A percentile compares a stretch with the other conserved stretches of the same genome.
phyloP scores from a whole-genome alignment of 331 rosid species.

The Malus hybrid region DNA sequence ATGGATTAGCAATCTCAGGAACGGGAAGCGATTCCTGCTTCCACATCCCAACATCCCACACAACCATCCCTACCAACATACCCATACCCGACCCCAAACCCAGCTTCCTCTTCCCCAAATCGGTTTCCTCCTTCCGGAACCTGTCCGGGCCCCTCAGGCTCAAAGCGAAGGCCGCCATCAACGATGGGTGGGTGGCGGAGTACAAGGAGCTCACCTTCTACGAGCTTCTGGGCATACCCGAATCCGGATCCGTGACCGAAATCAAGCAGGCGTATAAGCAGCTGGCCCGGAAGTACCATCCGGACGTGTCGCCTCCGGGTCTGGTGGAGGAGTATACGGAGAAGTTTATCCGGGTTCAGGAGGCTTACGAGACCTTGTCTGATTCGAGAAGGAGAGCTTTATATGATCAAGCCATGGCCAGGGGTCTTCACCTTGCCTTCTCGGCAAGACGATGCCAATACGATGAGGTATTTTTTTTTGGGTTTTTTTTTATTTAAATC shows the following conservation, averaged over 20 bases:
- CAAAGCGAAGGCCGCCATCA: slow-evolving; percentile 23
- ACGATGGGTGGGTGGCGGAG: slow-evolving; percentile 20
- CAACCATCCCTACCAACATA: neutral
- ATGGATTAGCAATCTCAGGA: slow-evolving; percentile 16
- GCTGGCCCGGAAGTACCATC: slow-evolving; percentile 77
- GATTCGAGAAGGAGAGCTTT: slow-evolving; percentile 57
- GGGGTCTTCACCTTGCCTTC: slow-evolving; percentile 58
- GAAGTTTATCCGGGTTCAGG: slow-evolving; percentile 64
- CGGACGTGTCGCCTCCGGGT: slow-evolving; percentile 88
- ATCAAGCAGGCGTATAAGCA: slow-evolving; percentile 84
- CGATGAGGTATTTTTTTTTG: slow-evolving; percentile 29
- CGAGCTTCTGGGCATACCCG: slow-evolving; percentile 60
- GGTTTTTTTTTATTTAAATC: too few relatives aligned
- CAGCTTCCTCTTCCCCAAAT: neutral
- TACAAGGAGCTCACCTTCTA: slow-evolving; percentile 39
- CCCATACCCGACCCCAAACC: slow-evolving; percentile 2
- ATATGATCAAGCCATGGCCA: slow-evolving; percentile 64
- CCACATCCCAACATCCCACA: slow-evolving; percentile 1
- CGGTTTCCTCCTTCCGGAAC: slow-evolving; percentile 4
- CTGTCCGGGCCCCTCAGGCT: slow-evolving; percentile 16
- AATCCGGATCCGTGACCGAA: slow-evolving; percentile 53
- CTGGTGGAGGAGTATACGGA: slow-evolving; percentile 70
- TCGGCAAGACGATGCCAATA: slow-evolving; percentile 25
- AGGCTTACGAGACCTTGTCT: slow-evolving; percentile 82
- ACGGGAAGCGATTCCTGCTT: slow-evolving; percentile 34